Evolutionary conservation across 1,284 basidiomycete species (phyloP).

Genomic region (Fomitiporia mediterranea): DNA sequence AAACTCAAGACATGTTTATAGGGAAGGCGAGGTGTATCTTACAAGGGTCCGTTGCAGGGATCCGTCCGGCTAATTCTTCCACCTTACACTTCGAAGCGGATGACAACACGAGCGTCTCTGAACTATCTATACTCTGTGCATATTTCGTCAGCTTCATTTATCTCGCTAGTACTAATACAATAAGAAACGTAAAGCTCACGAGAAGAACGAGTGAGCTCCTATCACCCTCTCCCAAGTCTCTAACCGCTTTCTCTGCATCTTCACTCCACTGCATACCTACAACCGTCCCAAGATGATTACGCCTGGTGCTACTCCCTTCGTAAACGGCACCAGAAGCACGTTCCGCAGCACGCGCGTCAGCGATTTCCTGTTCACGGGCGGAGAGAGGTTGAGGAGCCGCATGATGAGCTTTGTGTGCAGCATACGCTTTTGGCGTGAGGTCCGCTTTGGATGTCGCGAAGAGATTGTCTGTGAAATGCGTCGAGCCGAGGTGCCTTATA

Average conservation of each 20-base stretch:
- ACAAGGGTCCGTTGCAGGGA: conserved; percentile 56
- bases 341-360: conserved; percentile 71
- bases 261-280: conserved; percentile 60
- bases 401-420: conserved; percentile 67
- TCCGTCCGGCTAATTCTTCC: conserved; percentile 39
- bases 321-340: conserved; percentile 45
- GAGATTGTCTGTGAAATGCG: conserved; percentile 71
- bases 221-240: conserved; percentile 45
- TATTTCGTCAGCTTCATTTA: neutral
- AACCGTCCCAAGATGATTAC: conserved; percentile 52
- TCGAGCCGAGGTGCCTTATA: conserved; percentile 71
- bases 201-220: conserved; percentile 56
- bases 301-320: conserved; percentile 51
- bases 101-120: conserved; percentile 51
- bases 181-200: conserved; percentile 40
- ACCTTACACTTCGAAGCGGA: conserved; percentile 36
- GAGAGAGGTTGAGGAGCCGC: conserved; percentile 78
- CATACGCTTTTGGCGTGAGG: conserved; percentile 62
- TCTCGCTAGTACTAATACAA: no score
- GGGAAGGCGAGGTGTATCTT: conserved; percentile 20
- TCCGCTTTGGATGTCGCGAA: conserved; percentile 78
- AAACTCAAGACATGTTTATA: conserved; percentile 1
- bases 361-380: conserved; percentile 75
- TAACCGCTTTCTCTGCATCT: conserved; percentile 61
- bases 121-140: conserved; percentile 56